Evolutionary conservation across 805 yeast genomes (phyloP), one percentile per base, ranked within the genome.

Genomic region (Candida golubevii): DNA sequence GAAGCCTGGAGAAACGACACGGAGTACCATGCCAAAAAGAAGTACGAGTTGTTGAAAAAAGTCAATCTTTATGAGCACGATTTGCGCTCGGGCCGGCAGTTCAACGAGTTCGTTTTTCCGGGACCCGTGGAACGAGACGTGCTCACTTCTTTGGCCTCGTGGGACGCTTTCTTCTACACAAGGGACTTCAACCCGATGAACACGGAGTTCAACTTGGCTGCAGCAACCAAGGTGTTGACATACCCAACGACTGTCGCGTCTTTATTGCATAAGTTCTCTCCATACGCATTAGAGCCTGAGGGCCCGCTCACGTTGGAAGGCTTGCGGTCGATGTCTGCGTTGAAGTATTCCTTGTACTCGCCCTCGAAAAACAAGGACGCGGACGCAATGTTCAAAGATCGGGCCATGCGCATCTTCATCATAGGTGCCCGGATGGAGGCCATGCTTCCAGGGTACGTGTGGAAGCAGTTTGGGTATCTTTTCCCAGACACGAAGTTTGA

Each of bases 51-150:
- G 36, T 76, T 93, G 70, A 85, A 83, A 58, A 85, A 85, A 67
- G 97, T 88, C 35, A 93, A 93, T 65, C 79, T 87, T 41, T 91
- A 83, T 65, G 99, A 93, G 65, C 98, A 91, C 60, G 99, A 93
- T 67, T 72, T 93, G 53, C 79, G 98, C 63, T 83, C 93, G 34
- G 98, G 97, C 4, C 79, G 99, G 60, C 85, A 82, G 40, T 91
- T 93, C 67, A 96, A 96, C 18, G 98, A 93, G 69, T 90, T 93
- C 60, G 93, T 88, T 56, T 89, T 93, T 69, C 98, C 99, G 7
- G 81, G 79, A 4, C 75, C 72, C 12, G 95, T 86, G 64, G 85
- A 82, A 41, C 73, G 71, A 40, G 97, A 90, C 60, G 82, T 82
- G 49, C 67, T 76, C 48, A 80, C 89, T 48, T 89, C 88, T 61